A percentile compares a stretch with the other conserved stretches of the same genome.
Conservation (phyloP, 164 flowering plant species). For the Cinnamomum micranthum region DNA sequence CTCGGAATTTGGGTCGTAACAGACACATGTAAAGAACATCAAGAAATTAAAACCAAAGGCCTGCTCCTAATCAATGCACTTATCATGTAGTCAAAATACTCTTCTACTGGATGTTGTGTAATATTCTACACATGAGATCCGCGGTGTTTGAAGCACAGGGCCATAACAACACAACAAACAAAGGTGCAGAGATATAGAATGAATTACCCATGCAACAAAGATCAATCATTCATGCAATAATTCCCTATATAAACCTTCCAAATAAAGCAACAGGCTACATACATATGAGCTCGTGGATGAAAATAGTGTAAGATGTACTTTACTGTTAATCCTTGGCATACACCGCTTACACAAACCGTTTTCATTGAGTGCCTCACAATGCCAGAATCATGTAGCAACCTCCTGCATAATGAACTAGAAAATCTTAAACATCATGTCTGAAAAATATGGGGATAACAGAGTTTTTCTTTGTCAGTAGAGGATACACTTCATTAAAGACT, state of each 20-base stretch:
- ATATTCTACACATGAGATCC: too few relatives aligned
- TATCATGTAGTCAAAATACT: too few relatives aligned
- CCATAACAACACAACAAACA: too few relatives aligned
- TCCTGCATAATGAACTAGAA: slow-evolving; percentile 34
- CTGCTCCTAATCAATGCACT: too few relatives aligned
- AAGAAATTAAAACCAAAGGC: too few relatives aligned
- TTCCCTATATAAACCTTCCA: background rate
- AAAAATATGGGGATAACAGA: too few relatives aligned
- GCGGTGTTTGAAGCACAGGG: too few relatives aligned
- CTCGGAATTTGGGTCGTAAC: too few relatives aligned
- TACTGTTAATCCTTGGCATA: slow-evolving; percentile 80
- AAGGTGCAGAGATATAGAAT: too few relatives aligned
- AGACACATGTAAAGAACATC: too few relatives aligned
- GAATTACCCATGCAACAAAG: background rate
- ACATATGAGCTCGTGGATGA: background rate
- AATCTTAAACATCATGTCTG: background rate
- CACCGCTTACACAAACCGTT: slow-evolving; percentile 48
- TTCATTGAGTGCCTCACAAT: slow-evolving; percentile 87
- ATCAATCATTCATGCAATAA: background rate
- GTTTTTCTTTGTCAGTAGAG: too few relatives aligned
- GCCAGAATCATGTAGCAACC: slow-evolving; percentile 74
- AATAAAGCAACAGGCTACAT: background rate
- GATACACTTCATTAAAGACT: background rate
- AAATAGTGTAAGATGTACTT: slow-evolving; percentile 22
- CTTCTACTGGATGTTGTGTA: too few relatives aligned